These are phyloP conservation scores for Hypoxylon sp. DNA, from an alignment of 2,329 filamentous ascomycete species.

Conservation along the genomic window DNA sequence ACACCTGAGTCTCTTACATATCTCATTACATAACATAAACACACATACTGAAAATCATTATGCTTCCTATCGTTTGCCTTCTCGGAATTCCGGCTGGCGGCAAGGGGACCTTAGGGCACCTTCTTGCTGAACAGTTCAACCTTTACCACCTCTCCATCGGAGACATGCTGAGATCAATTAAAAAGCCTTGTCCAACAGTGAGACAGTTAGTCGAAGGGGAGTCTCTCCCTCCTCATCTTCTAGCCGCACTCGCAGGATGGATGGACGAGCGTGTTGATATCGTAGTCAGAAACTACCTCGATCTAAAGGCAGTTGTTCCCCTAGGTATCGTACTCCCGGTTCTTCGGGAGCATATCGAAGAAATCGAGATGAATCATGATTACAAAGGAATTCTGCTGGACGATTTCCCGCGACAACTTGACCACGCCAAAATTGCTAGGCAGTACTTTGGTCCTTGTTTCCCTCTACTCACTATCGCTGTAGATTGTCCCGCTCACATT, in stretches of 20 bases:
- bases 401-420: conserved; percentile 4
- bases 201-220: background rate
- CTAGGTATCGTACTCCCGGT: conserved; percentile 2
- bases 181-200: background rate
- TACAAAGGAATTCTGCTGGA: conserved; percentile 24
- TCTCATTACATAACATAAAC: background rate
- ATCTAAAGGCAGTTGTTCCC: background rate
- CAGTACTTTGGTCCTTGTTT: background rate
- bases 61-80: conserved; percentile 39
- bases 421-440: background rate
- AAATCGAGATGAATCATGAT: background rate
- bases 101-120: conserved; percentile 31
- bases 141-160: conserved; percentile 37
- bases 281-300: background rate
- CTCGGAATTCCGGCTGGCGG: conserved; percentile 31
- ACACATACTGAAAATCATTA: conserved; percentile 5
- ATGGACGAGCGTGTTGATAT: background rate
- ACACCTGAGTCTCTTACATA: background rate
- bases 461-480: conserved; percentile 12
- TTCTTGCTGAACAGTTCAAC: conserved; percentile 27
- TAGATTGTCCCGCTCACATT: conserved; percentile 16
- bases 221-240: background rate
- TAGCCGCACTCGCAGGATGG: background rate
- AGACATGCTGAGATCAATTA: conserved; percentile 12
- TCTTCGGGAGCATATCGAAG: conserved; percentile 12